Evolutionary conservation across 768 basidiomycete genomes (phyloP).

Genomic region (Hygrophorus russula): DNA sequence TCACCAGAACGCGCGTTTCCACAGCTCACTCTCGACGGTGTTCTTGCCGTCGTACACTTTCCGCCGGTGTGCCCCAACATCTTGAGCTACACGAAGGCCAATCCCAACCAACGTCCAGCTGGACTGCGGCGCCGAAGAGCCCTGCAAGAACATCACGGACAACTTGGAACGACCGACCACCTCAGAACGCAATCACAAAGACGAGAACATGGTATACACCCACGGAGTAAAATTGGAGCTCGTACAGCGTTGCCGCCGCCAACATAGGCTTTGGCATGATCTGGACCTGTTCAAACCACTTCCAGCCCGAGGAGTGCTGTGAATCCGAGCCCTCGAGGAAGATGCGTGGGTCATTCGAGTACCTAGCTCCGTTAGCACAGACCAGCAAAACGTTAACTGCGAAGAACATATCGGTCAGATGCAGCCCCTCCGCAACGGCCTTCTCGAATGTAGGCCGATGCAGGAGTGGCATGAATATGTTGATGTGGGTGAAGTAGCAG

Average conservation of each 20-base stretch:
- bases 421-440: constrained; percentile 34
- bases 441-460: constrained; percentile 62
- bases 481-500: constrained; percentile 51
- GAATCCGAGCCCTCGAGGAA: constrained; percentile 33
- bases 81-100: constrained; percentile 62
- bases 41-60: constrained; percentile 21
- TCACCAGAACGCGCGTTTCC: constrained; percentile 62
- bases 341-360: constrained; percentile 52
- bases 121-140: constrained; percentile 38
- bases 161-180: constrained; percentile 23
- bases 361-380: constrained; percentile 17
- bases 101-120: constrained; percentile 56
- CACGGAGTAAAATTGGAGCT: constrained; percentile 62
- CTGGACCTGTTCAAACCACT: constrained; percentile 56
- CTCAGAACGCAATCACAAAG: constrained; percentile 1
- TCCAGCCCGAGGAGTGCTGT: constrained; percentile 43
- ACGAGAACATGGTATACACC: constrained; percentile 13
- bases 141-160: constrained; percentile 34
- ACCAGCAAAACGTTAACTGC: constrained; percentile 38
- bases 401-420: constrained; percentile 38
- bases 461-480: constrained; percentile 51
- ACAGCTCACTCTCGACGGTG: constrained; percentile 55
- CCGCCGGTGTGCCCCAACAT: constrained; percentile 59
- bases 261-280: constrained; percentile 49
- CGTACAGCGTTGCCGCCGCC: constrained; percentile 50